These are phyloP conservation scores for Heteromeles arbutifolia DNA, from an alignment of 306 rosid species.

Conservation along the genomic window DNA sequence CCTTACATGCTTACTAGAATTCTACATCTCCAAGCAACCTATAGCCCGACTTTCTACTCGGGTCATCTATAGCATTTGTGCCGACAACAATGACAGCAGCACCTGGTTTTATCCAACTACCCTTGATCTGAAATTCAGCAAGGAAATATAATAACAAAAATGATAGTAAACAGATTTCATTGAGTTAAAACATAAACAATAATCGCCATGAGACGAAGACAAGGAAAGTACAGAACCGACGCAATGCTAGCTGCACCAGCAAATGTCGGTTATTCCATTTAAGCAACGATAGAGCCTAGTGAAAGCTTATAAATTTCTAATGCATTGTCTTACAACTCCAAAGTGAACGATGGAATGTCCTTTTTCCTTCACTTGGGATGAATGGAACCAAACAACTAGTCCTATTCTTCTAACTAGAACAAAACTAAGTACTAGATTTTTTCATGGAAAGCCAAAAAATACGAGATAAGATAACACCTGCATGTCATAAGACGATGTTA, in stretches of 20 bases:
- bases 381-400: background rate
- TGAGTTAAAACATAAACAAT: background rate
- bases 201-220: background rate
- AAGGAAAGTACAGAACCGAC: background rate
- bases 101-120: constrained; percentile 91
- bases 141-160: background rate
- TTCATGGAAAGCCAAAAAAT: background rate
- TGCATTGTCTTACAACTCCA: background rate
- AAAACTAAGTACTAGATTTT: background rate
- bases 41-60: constrained; percentile 70
- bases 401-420: background rate
- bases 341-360: background rate
- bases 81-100: constrained; percentile 93
- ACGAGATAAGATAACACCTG: background rate
- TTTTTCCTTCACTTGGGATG: background rate
- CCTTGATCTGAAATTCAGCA: constrained; percentile 51
- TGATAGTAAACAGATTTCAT: background rate
- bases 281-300: background rate
- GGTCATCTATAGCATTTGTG: constrained; percentile 77
- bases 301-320: background rate
- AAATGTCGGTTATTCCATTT: background rate
- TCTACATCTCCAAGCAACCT: constrained; percentile 90
- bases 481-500: background rate
- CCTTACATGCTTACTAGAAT: constrained; percentile 72
- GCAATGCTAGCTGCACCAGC: background rate